A percentile compares a stretch with the other conserved stretches of the same genome.
Conservation (phyloP, 2,329 filamentous ascomycete genomes). For the Saccharata proteae region DNA sequence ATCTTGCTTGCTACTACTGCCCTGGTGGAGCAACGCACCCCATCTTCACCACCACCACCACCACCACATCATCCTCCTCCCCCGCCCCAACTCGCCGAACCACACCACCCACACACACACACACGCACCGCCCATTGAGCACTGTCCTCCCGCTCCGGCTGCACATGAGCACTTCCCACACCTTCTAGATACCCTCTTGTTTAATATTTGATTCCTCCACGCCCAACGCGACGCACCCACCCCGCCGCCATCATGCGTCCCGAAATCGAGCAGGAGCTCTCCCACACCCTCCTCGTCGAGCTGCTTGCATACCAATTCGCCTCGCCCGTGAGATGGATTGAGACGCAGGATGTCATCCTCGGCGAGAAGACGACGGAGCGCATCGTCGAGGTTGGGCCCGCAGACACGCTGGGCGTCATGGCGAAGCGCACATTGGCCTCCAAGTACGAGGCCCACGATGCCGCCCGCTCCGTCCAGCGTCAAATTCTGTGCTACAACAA, state of each 20-base stretch:
- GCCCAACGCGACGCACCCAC: constrained; percentile 1
- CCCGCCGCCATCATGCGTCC: constrained; percentile 58
- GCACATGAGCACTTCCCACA: constrained; percentile 3
- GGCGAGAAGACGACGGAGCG: constrained; percentile 92
- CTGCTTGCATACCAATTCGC: constrained; percentile 98
- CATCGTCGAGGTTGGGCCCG: constrained; percentile 94
- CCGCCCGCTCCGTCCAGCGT: constrained; percentile 87
- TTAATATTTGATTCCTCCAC: constrained; percentile 6
- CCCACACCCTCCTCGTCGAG: constrained; percentile 96
- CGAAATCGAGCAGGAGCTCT: constrained; percentile 98
- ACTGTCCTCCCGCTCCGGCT: constrained; percentile 6
- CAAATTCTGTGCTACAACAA: constrained; percentile 99
- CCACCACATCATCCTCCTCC: constrained; percentile 10
- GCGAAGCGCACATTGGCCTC: constrained; percentile 88
- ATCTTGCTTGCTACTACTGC: no score
- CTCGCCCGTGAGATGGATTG: constrained; percentile 98
- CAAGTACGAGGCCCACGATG: constrained; percentile 98
- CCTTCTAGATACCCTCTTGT: constrained; percentile 7
- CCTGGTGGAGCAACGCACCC: constrained; percentile 10
- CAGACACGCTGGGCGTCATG: constrained; percentile 95
- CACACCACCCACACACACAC: no score
- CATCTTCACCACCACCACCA: constrained; percentile 10
- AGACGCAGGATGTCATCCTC: constrained; percentile 98
- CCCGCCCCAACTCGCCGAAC: neutral
- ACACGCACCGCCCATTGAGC: constrained; percentile 11